Conservation (phyloP, 768 basidiomycete species). For the Dacryopinax spathularia region DNA sequence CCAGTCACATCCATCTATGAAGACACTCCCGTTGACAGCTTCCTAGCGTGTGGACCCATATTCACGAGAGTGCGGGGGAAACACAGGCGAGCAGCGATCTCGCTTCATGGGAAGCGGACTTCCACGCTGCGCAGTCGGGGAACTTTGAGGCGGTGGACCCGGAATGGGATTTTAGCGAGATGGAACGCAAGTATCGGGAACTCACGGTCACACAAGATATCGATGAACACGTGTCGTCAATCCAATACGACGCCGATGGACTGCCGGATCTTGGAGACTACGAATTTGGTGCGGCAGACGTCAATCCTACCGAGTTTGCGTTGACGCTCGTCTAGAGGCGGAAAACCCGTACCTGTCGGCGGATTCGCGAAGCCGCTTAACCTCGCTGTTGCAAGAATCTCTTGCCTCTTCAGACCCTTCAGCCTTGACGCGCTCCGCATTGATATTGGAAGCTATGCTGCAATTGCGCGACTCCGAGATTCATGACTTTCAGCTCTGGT, state of each 20-base stretch:
- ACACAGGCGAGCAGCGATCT: constrained; percentile 35
- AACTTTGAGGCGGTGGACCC: no score
- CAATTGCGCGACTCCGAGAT: neutral
- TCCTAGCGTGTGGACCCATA: constrained; percentile 45
- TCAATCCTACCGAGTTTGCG: neutral
- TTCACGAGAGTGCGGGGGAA: constrained; percentile 38
- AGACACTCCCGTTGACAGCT: constrained; percentile 3
- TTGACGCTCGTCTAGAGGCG: constrained; percentile 33
- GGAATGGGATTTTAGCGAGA: constrained; percentile 46
- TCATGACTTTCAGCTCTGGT: neutral
- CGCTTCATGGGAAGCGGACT: constrained; percentile 71
- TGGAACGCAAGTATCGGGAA: constrained; percentile 45
- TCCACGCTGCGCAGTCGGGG: constrained; percentile 61
- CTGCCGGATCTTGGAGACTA: constrained; percentile 61
- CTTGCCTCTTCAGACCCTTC: constrained; percentile 13
- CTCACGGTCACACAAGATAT: constrained; percentile 16
- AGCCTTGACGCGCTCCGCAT: constrained; percentile 38
- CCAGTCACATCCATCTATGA: constrained; percentile 22
- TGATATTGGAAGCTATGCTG: constrained; percentile 63
- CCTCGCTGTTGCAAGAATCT: neutral
- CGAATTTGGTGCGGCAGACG: constrained; percentile 52
- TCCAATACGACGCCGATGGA: constrained; percentile 50
- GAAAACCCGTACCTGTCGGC: constrained; percentile 49
- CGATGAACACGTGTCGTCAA: neutral
- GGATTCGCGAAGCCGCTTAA: neutral